A percentile compares a stretch with the other conserved stretches of the same genome.
Conservation (phyloP, 2,329 filamentous ascomycete genomes). For the Colletotrichum godetiae region DNA sequence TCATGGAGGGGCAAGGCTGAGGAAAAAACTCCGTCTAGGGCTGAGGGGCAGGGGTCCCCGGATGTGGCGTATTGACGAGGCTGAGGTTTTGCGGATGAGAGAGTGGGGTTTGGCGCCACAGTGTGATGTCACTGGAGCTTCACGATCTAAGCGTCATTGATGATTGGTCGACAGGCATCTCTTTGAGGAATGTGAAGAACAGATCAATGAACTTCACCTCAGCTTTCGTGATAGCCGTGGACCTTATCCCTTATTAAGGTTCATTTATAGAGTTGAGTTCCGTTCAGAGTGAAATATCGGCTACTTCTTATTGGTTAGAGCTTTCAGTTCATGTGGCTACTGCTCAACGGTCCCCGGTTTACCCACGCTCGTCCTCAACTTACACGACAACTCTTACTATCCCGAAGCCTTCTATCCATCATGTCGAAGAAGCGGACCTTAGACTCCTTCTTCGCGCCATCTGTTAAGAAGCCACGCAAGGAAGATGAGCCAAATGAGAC, state of each 20-base stretch:
- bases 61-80: conserved; percentile 19
- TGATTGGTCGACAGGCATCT: conserved; percentile 21
- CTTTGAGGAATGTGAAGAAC: not conserved
- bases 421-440: conserved; percentile 70
- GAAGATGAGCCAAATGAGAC: conserved; percentile 28
- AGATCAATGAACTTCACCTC: not conserved
- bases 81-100: not conserved
- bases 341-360: conserved; percentile 6
- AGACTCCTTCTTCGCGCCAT: conserved; percentile 74
- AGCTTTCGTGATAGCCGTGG: not conserved
- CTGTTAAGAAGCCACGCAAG: conserved; percentile 53
- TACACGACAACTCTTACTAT: conserved; percentile 21
- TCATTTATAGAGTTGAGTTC: not conserved
- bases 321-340: not conserved
- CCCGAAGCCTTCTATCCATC: conserved; percentile 8
- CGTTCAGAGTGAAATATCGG: not conserved
- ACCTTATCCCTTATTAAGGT: not conserved
- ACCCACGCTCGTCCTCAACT: not conserved
- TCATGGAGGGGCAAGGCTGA: conserved; percentile 43
- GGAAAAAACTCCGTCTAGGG: conserved; percentile 39
- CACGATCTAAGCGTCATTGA: conserved; percentile 32
- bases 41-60: conserved; percentile 18
- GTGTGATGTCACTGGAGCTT: conserved; percentile 23
- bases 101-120: not conserved
- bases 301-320: not conserved